Evolutionary conservation across 2,329 filamentous ascomycete genomes (phyloP).

Genomic region (Fusarium sp.): DNA sequence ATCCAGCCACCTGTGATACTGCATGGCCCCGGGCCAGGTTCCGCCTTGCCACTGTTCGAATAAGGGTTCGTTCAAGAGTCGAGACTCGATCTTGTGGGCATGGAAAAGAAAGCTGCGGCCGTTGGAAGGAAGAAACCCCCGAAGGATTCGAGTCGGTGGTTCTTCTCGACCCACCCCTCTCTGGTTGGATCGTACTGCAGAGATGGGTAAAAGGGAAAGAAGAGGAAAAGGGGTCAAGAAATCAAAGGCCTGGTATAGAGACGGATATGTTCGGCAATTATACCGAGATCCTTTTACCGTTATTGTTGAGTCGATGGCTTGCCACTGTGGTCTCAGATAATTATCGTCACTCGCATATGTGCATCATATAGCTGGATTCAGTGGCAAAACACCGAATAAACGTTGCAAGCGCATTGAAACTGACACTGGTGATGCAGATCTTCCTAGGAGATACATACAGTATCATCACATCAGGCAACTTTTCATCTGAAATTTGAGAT

Average conservation of each 20-base stretch:
- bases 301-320: background rate
- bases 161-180: slow-evolving; percentile 15
- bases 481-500: background rate
- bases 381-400: background rate
- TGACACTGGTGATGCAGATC: background rate
- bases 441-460: background rate
- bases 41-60: background rate
- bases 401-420: background rate
- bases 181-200: background rate
- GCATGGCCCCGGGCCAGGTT: background rate
- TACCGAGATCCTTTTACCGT: background rate
- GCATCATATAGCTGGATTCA: background rate
- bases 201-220: slow-evolving; percentile 7
- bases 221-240: background rate
- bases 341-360: background rate
- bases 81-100: background rate
- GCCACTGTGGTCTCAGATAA: background rate
- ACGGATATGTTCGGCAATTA: background rate
- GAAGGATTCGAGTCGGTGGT: slow-evolving; percentile 21
- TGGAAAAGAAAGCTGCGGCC: slow-evolving; percentile 10
- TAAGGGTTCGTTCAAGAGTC: background rate
- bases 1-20: background rate
- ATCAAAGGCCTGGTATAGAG: background rate
- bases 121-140: slow-evolving; percentile 6
- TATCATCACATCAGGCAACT: background rate